These are phyloP conservation scores for Psilocybe azurescens DNA, from an alignment of 768 basidiomycete species.

Conservation along the genomic window DNA sequence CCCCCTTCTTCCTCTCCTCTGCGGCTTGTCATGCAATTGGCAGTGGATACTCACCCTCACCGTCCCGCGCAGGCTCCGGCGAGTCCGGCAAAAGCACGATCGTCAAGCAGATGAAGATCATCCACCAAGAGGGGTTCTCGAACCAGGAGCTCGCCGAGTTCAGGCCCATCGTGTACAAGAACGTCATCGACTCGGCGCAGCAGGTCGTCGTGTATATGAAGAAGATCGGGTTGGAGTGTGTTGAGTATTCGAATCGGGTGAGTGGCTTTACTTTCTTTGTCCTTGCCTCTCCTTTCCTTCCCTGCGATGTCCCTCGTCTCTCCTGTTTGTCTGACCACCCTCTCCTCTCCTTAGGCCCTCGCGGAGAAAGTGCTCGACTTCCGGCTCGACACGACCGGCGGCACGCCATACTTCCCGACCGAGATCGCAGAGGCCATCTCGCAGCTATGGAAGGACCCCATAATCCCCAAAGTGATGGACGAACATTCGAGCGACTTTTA, in stretches of 20 bases:
- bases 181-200: constrained; percentile 89
- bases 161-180: constrained; percentile 80
- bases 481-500: constrained; percentile 80
- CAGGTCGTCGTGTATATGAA: constrained; percentile 85
- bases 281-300: constrained; percentile 2
- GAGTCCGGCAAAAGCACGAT: constrained; percentile 96
- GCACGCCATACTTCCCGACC: constrained; percentile 45
- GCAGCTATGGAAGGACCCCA: constrained; percentile 73
- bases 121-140: constrained; percentile 91
- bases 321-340: neutral
- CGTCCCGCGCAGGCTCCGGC: constrained; percentile 71
- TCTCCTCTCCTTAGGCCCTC: constrained; percentile 29
- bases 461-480: constrained; percentile 58
- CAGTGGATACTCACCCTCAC: neutral
- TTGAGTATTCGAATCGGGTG: constrained; percentile 67
- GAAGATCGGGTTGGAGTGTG: constrained; percentile 83
- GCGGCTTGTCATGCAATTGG: no score
- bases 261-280: constrained; percentile 20
- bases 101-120: constrained; percentile 99
- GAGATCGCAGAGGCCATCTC: constrained; percentile 74
- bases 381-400: constrained; percentile 46
- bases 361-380: constrained; percentile 70
- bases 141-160: constrained; percentile 77
- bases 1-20: neutral
- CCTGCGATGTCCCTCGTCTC: neutral